Base-by-base conservation (phyloP, 1,284 basidiomycete genomes). In the Rhizoctonia solani region DNA sequence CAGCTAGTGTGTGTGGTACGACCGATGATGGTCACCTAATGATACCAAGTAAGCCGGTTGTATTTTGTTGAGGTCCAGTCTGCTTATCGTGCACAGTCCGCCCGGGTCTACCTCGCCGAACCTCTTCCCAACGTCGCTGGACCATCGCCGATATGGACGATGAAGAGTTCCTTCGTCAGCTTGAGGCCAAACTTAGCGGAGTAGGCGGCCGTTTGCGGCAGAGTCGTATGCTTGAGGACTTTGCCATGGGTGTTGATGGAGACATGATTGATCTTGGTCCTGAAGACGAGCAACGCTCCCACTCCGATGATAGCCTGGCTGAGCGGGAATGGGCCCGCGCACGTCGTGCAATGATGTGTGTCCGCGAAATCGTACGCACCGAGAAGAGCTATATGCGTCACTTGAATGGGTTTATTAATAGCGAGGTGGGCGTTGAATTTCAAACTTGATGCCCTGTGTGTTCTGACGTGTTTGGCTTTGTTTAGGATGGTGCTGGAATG, bases 361-460 rank as follows among this genome's bases (percentile, higher is more conserved):
- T 83, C 55, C 77, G 83, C 41, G 87, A 89, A 75, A 80, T 89
- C 53, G 79, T 89, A 27, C 79, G 83, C 47, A 89, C 87, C 1
- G 87, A 89, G 74, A 81, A 82, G 68, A 85, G 80, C 69, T 89
- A 89, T 73, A 81, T 85, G 65, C 76, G 78, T 1, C 81, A 82
- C 9, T 74, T 89, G 52, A 77, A 77, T 23, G 74, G 79, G 52
- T 76, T 88, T 50, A 75, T 81, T 30, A 72, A 75, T 9, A 77
- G 76, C 13, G 74, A 80, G 54, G 84, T 83, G 46, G 70, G 75
- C 72, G 29, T 49, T 34, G 55, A 63, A 34, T 37, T 67, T 39
- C 9, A 11, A 11, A 11, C 21, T 46, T 6, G 44, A 21, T 39
- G 8, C 37, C 8, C 6, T 6, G 46, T 32, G 6, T 39, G 37